Evolutionary conservation across 2,329 filamentous ascomycete genomes (phyloP).

Genomic region (Huntiella abstrusa): DNA sequence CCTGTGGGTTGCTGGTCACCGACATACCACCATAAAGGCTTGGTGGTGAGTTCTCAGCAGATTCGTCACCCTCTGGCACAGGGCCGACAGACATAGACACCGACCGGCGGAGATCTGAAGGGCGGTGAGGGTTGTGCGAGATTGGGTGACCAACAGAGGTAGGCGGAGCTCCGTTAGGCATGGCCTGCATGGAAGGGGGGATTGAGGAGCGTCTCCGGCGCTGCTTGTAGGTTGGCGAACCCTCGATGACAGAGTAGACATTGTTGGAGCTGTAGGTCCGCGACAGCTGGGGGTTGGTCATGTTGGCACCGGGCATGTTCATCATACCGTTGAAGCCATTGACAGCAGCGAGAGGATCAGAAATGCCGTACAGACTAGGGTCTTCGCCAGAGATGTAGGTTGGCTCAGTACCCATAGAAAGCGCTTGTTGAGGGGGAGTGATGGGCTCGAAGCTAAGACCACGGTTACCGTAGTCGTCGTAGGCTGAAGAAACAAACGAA

Average conservation of each 20-base stretch:
- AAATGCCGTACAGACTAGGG: slow-evolving; percentile 86
- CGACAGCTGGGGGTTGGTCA: slow-evolving; percentile 56
- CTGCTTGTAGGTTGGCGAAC: slow-evolving; percentile 97
- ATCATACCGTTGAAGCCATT: slow-evolving; percentile 73
- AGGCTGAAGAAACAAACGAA: slow-evolving; percentile 96
- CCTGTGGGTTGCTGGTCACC: slow-evolving; percentile 22
- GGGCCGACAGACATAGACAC: slow-evolving; percentile 67
- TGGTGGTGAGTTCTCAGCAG: slow-evolving; percentile 59
- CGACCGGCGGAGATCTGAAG: slow-evolving; percentile 79
- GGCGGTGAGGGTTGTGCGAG: slow-evolving; percentile 39
- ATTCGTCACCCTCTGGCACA: slow-evolving; percentile 61
- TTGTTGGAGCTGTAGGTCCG: slow-evolving; percentile 55
- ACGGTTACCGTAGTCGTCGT: slow-evolving; percentile 92
- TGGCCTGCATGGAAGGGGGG: slow-evolving; percentile 53
- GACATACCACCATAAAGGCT: slow-evolving; percentile 53
- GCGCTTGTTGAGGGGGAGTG: slow-evolving; percentile 79
- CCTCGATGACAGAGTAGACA: slow-evolving; percentile 90
- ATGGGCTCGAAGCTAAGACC: slow-evolving; percentile 93
- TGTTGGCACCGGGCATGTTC: slow-evolving; percentile 70
- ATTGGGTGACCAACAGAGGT: slow-evolving; percentile 26
- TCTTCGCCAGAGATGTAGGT: slow-evolving; percentile 98
- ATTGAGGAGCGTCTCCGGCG: slow-evolving; percentile 84
- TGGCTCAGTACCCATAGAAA: slow-evolving; percentile 67
- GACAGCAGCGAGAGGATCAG: slow-evolving; percentile 58
- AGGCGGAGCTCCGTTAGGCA: slow-evolving; percentile 47